Evolutionary conservation across 495 filamentous ascomycete genomes (phyloP), one percentile per base, ranked within the genome.

Genomic region (Penicillium dipodomyicola): DNA sequence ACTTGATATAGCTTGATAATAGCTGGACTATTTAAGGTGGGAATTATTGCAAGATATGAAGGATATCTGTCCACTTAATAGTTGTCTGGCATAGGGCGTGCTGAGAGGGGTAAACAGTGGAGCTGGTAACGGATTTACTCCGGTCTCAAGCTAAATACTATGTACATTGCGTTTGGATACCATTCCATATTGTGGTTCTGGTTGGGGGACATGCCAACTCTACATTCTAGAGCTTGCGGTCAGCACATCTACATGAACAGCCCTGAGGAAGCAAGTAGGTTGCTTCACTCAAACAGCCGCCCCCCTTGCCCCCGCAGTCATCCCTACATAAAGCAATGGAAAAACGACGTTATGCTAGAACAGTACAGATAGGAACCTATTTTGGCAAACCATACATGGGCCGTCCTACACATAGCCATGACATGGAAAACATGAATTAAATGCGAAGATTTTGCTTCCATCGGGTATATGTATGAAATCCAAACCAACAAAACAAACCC

Each of bases 401-500:
- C 9, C 15, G 5, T 30, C 41, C 19, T 25, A 45, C 29, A 56
- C 15, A 27, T 5, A 5, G 5, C 30, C 35, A 39, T 19, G 35
- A 5, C n/a, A 40, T 23, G n/a, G n/a, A 35, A 52, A 58, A 49
- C 47, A 32, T 12, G 52, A 54, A 58, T 58, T 27, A 42, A 48
- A 59, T 55, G 43, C 51, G 22, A 42, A 58, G 55, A 58, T 58
- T 44, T 49, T 60, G 52, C 60, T 60, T 64, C 57, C 45, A 67
- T 65, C 56, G 65, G 65, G 65, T 68, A 68, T 68, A 68, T 64
- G 57, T 49, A 56, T 57, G 43, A 63, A 66, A 57, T 50, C 51
- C 51, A 55, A 59, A 58, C 55, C 55, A 30, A 41, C 37, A 43
- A 57, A 17, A 42, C 30, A 35, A 57, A 4, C 54, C 55, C 48